phyloP scores from a whole-genome alignment of 345 rosid species.

The Gossypium raimondii region DNA sequence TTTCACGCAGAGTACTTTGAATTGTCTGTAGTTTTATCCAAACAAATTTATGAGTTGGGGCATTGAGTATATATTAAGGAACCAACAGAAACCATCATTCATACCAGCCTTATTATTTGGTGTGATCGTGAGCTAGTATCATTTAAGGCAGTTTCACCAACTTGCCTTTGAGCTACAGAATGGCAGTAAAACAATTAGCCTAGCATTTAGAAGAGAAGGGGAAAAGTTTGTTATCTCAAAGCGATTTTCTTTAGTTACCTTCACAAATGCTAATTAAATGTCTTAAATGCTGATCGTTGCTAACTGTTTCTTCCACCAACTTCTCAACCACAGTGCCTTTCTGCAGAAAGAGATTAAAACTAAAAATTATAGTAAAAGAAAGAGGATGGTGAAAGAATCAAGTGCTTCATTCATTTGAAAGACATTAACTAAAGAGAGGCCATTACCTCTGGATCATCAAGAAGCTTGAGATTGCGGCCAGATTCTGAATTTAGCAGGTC shows the following conservation, averaged over 20 bases:
- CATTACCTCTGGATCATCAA: constrained; percentile 97
- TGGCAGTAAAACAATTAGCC: constrained; percentile 20
- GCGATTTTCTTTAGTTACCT: constrained; percentile 45
- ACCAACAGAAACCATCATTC: constrained; percentile 11
- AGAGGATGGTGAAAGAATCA: not conserved
- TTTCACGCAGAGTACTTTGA: constrained; percentile 90
- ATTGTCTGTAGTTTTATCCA: constrained; percentile 56
- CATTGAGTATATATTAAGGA: not conserved
- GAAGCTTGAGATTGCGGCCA: constrained; percentile 89
- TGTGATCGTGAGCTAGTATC: constrained; percentile 98
- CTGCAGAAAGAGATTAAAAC: constrained; percentile 36
- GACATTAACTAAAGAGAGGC: constrained; percentile 1
- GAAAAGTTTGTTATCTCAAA: not conserved
- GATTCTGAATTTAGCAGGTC: constrained; percentile 91
- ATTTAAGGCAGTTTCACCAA: constrained; percentile 98
- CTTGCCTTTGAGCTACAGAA: constrained; percentile 92
- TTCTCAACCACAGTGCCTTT: constrained; percentile 99
- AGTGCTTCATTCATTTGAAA: not conserved
- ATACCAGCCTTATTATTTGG: constrained; percentile 94
- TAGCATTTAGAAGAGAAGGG: constrained; percentile 1
- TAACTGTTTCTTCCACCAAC: constrained; percentile 88
- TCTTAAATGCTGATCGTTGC: constrained; percentile 70
- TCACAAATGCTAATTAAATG: constrained; percentile 86
- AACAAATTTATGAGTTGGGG: constrained; percentile 16
- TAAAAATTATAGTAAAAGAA: not conserved